A percentile compares a stretch with the other conserved stretches of the same genome.
Evolutionary conservation across 2,329 filamentous ascomycete species (phyloP).

Genomic region (Proliferodiscus dingleyae): DNA sequence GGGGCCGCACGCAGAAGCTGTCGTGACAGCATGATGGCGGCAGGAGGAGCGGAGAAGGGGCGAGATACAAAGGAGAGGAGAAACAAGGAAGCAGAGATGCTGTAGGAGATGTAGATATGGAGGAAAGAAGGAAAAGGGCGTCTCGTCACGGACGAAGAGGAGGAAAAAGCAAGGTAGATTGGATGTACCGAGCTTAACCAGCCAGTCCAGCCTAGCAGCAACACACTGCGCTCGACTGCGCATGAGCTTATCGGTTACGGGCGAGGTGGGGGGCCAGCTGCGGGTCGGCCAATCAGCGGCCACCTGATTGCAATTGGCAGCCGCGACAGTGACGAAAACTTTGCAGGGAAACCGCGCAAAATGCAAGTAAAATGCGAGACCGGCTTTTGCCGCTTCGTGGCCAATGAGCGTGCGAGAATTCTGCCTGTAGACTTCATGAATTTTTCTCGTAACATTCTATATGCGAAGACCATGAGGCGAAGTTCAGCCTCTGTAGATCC

Average conservation of each 20-base stretch:
- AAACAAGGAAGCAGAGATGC: slow-evolving; percentile 12
- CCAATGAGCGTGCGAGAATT: not conserved
- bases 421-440: slow-evolving; percentile 7
- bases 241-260: slow-evolving; percentile 3
- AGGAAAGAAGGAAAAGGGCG: too few species aligned
- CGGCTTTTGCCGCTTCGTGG: not conserved
- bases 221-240: not conserved
- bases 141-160: slow-evolving; percentile 1
- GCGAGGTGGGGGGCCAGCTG: not conserved
- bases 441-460: too few species aligned
- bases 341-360: too few species aligned
- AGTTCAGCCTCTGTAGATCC: not conserved
- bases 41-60: slow-evolving; percentile 10
- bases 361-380: too few species aligned
- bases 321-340: not conserved
- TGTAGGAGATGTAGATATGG: slow-evolving; percentile 11
- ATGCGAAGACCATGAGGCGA: too few species aligned
- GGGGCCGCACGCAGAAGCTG: slow-evolving; percentile 60
- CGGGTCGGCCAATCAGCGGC: not conserved
- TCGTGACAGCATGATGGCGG: slow-evolving; percentile 62
- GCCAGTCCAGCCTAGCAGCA: too few species aligned
- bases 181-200: slow-evolving; percentile 10
- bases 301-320: not conserved
- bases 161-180: slow-evolving; percentile 2
- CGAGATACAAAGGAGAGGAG: slow-evolving; percentile 11